phyloP scores from a whole-genome alignment of 2,329 filamentous ascomycete species.

The Penicillium sclerotigenum region DNA sequence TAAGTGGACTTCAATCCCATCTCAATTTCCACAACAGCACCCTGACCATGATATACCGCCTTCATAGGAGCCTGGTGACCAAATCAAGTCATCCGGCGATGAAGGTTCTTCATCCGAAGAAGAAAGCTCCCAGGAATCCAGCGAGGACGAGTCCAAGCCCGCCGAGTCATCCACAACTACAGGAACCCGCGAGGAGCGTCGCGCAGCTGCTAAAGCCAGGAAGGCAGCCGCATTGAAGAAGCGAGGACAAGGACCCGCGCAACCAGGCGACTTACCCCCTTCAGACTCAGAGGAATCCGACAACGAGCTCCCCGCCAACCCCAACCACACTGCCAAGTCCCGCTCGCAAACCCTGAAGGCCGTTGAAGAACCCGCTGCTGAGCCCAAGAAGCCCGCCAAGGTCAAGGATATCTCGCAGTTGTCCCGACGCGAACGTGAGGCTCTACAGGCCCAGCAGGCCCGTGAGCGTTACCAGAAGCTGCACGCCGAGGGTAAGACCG shows the following conservation, averaged over 20 bases:
- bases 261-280: constrained; percentile 81
- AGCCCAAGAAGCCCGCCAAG: constrained; percentile 39
- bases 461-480: constrained; percentile 89
- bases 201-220: constrained; percentile 80
- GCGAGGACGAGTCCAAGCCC: constrained; percentile 45
- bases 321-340: constrained; percentile 72
- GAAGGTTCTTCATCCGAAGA: constrained; percentile 48
- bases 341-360: constrained; percentile 67
- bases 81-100: constrained; percentile 45
- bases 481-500: constrained; percentile 92
- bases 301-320: constrained; percentile 67
- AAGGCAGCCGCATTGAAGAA: constrained; percentile 84
- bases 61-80: constrained; percentile 36
- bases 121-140: constrained; percentile 49
- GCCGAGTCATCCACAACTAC: constrained; percentile 43
- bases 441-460: constrained; percentile 79
- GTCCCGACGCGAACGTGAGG: constrained; percentile 69
- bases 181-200: constrained; percentile 81
- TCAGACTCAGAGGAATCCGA: constrained; percentile 57
- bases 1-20: constrained; percentile 40
- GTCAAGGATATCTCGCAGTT: constrained; percentile 54
- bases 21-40: constrained; percentile 1
- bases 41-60: background rate
- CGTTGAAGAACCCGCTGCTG: constrained; percentile 56
- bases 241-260: constrained; percentile 66